Percentiles rank a stretch among this genome's conserved stretches.
These are phyloP conservation scores for Paramecium sexaurelia DNA, from an alignment of 73 alveolate species.

Conservation along the genomic window DNA sequence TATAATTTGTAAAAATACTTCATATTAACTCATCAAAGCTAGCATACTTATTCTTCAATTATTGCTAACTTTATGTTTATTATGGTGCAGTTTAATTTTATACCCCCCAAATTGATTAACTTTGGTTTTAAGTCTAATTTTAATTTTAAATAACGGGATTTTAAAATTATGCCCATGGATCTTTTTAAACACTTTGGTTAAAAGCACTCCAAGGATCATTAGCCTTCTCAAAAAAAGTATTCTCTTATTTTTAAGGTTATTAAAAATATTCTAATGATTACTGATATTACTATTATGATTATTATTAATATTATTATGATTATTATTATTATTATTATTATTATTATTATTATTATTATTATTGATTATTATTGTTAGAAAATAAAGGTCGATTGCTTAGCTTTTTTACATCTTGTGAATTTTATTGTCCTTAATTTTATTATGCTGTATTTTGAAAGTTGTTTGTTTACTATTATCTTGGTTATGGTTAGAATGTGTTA, in stretches of 20 bases:
- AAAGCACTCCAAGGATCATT: slow-evolving; percentile 8
- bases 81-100: not conserved
- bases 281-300: not conserved
- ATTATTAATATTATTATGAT: not conserved
- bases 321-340: not conserved
- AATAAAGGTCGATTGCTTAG: not conserved
- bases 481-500: not conserved
- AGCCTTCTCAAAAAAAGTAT: not conserved
- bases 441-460: not conserved
- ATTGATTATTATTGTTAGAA: not conserved
- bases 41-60: slow-evolving; percentile 42
- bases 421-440: not conserved
- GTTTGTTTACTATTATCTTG: not conserved
- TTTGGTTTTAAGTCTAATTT: not conserved
- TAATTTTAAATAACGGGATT: slow-evolving; percentile 1
- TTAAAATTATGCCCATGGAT: slow-evolving; percentile 32
- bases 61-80: not conserved
- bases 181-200: not conserved
- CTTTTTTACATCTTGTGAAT: not conserved
- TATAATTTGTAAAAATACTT: not conserved
- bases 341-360: not conserved
- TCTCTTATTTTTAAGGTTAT: not conserved
- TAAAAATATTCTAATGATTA: not conserved
- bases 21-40: slow-evolving; percentile 59
- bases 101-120: not conserved